Evolutionary conservation across 495 filamentous ascomycete species (phyloP).

Genomic region (Evernia prunastri): DNA sequence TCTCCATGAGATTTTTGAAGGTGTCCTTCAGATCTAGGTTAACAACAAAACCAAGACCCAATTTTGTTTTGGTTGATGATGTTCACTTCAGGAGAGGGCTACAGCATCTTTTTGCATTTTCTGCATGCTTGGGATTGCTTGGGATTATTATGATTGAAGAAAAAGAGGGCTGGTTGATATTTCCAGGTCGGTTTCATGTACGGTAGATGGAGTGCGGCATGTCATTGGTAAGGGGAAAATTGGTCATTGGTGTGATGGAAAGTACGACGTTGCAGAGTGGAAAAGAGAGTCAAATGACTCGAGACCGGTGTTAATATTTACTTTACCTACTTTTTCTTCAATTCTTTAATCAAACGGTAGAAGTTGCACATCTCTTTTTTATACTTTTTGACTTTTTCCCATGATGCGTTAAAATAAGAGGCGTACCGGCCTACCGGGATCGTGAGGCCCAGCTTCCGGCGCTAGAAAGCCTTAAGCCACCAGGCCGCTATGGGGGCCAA

Average conservation of each 20-base stretch:
- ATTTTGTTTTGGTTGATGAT: background rate
- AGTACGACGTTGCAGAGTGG: constrained; percentile 2
- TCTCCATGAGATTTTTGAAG: background rate
- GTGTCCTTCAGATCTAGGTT: background rate
- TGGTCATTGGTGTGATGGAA: constrained; percentile 1
- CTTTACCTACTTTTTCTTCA: too few relatives aligned
- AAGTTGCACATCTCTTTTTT: constrained; percentile 1
- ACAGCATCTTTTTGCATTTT: background rate
- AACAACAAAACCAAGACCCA: background rate
- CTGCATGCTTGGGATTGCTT: background rate
- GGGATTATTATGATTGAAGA: too few relatives aligned
- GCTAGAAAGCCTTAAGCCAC: background rate
- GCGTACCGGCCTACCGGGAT: background rate
- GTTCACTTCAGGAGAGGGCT: background rate
- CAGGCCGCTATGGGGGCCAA: background rate
- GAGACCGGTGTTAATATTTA: too few relatives aligned
- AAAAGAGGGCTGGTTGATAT: background rate
- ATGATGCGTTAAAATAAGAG: background rate
- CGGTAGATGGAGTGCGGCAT: background rate
- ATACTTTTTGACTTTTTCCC: too few relatives aligned
- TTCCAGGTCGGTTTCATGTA: background rate
- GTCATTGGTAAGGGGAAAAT: background rate
- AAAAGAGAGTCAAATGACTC: too few relatives aligned
- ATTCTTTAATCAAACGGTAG: background rate
- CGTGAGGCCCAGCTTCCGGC: constrained; percentile 1